Evolutionary conservation across 2,329 filamentous ascomycete genomes (phyloP).

Genomic region (Diplodia sapinea): DNA sequence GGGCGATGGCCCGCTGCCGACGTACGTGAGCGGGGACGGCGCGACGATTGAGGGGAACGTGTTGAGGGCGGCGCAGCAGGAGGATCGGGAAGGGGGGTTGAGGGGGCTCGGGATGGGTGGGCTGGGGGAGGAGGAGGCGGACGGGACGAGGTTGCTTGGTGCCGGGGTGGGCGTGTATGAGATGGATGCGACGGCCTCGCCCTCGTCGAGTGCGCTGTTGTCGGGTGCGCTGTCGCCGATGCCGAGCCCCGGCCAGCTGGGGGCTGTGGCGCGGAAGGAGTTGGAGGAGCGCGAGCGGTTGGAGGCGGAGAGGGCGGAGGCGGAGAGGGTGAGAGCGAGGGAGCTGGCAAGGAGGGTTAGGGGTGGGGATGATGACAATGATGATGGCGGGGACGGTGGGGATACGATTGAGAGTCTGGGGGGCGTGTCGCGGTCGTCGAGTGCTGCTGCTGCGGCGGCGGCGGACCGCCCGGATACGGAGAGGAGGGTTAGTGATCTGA

Average conservation of each 20-base stretch:
- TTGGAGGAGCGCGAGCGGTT: background rate
- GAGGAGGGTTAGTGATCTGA: slow-evolving; percentile 17
- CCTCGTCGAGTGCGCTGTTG: background rate
- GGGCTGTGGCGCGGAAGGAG: background rate
- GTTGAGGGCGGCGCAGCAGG: background rate
- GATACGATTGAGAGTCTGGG: background rate
- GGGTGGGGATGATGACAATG: too few species aligned
- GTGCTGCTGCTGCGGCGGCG: background rate
- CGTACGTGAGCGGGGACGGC: background rate
- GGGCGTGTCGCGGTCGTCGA: background rate
- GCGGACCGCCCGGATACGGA: slow-evolving; percentile 1
- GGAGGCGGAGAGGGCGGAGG: slow-evolving; percentile 12
- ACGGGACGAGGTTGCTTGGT: background rate
- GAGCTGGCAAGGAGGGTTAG: background rate
- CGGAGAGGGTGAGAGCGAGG: background rate
- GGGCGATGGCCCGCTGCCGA: slow-evolving; percentile 22
- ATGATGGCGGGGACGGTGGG: background rate
- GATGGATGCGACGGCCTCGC: slow-evolving; percentile 8
- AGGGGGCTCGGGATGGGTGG: too few species aligned
- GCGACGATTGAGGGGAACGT: background rate
- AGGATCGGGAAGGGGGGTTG: background rate
- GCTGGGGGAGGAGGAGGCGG: background rate
- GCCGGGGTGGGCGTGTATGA: background rate
- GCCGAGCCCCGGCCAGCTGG: background rate
- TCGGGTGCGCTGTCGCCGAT: too few species aligned